Percentiles rank a stretch among this genome's conserved stretches.
Conservation (phyloP, 768 basidiomycete species). For the Suillus variegatus region DNA sequence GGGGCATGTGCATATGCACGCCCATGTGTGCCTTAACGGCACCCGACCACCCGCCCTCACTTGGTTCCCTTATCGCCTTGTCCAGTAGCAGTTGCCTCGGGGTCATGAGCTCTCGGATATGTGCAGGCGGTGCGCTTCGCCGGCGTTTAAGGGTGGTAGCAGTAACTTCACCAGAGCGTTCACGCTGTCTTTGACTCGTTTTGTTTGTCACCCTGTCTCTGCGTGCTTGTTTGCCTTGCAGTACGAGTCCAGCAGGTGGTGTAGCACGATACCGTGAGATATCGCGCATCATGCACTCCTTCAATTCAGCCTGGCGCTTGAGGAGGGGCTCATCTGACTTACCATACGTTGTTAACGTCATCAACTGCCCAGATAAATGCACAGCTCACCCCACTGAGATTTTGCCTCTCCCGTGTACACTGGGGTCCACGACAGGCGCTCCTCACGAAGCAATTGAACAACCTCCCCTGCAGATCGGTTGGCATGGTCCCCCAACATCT, state of each 20-base stretch:
- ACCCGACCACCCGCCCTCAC: conserved; percentile 76
- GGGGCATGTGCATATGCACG: conserved; percentile 42
- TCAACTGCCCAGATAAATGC: background rate
- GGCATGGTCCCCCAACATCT: background rate
- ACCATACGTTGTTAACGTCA: background rate
- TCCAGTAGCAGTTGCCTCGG: conserved; percentile 49
- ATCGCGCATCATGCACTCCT: conserved; percentile 40
- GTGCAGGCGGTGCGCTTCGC: conserved; percentile 63
- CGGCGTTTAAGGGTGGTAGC: conserved; percentile 46
- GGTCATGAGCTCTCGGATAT: conserved; percentile 54
- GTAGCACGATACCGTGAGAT: conserved; percentile 41
- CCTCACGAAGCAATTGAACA: background rate
- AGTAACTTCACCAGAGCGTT: conserved; percentile 64
- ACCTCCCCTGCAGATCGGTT: background rate
- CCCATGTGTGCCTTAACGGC: conserved; percentile 58
- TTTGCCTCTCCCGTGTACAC: conserved; percentile 1
- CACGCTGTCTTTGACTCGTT: conserved; percentile 59
- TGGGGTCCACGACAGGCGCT: background rate
- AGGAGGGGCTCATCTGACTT: background rate
- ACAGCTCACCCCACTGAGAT: background rate
- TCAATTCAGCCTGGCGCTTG: conserved; percentile 20
- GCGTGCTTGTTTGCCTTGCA: conserved; percentile 54
- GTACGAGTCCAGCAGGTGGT: conserved; percentile 50
- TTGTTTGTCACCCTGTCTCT: conserved; percentile 64
- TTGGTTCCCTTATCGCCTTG: conserved; percentile 47